phyloP scores from a whole-genome alignment of 1,284 basidiomycete genomes.

The Sanghuangporus baumii region DNA sequence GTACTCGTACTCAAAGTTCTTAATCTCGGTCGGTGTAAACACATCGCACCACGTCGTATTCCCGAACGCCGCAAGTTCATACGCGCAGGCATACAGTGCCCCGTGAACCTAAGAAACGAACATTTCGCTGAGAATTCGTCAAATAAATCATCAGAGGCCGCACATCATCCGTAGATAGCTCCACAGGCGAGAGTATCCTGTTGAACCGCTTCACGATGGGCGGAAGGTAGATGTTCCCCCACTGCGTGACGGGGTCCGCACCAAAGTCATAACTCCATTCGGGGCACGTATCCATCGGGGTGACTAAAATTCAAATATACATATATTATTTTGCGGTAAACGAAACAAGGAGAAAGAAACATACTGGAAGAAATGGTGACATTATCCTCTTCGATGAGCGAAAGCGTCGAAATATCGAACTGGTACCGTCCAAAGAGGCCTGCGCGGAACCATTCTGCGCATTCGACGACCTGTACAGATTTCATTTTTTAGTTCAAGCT shows the following conservation, averaged over 20 bases:
- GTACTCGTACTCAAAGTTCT: slow-evolving; percentile 33
- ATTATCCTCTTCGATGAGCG: slow-evolving; percentile 34
- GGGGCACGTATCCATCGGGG: slow-evolving; percentile 32
- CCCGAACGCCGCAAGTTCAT: slow-evolving; percentile 35
- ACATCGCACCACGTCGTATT: slow-evolving; percentile 38
- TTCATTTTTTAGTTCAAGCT: not conserved
- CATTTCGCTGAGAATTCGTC: not conserved
- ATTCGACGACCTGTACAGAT: slow-evolving; percentile 31
- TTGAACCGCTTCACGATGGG: slow-evolving; percentile 35
- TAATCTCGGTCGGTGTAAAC: slow-evolving; percentile 34
- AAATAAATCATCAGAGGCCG: not conserved
- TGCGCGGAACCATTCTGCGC: slow-evolving; percentile 39
- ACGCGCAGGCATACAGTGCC: slow-evolving; percentile 42
- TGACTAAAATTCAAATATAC: not conserved
- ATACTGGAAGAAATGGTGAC: slow-evolving; percentile 39
- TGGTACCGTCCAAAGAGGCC: slow-evolving; percentile 37
- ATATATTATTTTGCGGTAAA: not conserved
- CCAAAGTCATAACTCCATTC: slow-evolving; percentile 36
- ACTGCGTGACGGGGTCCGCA: slow-evolving; percentile 31
- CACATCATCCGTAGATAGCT: slow-evolving; percentile 28
- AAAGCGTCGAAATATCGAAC: slow-evolving; percentile 29
- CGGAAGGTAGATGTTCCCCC: slow-evolving; percentile 35
- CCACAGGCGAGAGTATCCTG: slow-evolving; percentile 29
- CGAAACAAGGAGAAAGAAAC: slow-evolving; percentile 24
- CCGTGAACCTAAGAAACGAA: slow-evolving; percentile 28